A percentile compares a stretch with the other conserved stretches of the same genome.
phyloP scores from a whole-genome alignment of 31 red algal genomes.

The Odonthalia washingtoniensis region DNA sequence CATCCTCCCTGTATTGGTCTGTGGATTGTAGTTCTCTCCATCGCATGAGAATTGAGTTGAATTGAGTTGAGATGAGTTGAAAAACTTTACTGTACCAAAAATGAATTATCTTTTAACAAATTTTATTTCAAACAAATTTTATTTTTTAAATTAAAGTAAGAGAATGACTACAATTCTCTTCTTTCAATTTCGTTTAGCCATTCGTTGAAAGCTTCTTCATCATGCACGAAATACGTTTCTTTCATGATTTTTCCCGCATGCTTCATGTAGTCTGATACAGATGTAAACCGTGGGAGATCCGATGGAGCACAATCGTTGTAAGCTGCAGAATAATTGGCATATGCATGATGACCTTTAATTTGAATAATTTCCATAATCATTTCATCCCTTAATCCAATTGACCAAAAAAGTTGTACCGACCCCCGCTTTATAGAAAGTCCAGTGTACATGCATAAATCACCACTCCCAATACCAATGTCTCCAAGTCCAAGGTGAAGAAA shows the following conservation, averaged over 20 bases:
- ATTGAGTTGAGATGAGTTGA: background rate
- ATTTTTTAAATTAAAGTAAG: background rate
- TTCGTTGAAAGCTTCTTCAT: conserved; percentile 1
- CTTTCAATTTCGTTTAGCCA: background rate
- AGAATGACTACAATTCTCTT: background rate
- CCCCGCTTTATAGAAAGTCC: conserved; percentile 20
- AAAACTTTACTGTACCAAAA: background rate
- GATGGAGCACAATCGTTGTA: background rate
- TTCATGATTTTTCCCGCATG: conserved; percentile 9
- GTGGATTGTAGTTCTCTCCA: background rate
- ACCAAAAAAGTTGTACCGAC: conserved; percentile 26
- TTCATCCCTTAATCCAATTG: too few species aligned
- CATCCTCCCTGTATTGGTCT: background rate
- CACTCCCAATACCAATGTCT: background rate
- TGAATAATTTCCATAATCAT: too few species aligned
- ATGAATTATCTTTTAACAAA: background rate
- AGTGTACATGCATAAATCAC: background rate
- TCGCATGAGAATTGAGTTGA: background rate
- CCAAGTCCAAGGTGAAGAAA: background rate
- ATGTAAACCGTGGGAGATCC: background rate
- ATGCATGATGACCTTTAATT: background rate
- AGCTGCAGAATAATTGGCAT: conserved; percentile 17
- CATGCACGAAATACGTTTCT: background rate
- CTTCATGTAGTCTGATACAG: background rate
- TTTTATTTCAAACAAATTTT: background rate